These are phyloP conservation scores for Komagataella kurtzmanii DNA, from an alignment of 805 yeast species.

Conservation along the genomic window DNA sequence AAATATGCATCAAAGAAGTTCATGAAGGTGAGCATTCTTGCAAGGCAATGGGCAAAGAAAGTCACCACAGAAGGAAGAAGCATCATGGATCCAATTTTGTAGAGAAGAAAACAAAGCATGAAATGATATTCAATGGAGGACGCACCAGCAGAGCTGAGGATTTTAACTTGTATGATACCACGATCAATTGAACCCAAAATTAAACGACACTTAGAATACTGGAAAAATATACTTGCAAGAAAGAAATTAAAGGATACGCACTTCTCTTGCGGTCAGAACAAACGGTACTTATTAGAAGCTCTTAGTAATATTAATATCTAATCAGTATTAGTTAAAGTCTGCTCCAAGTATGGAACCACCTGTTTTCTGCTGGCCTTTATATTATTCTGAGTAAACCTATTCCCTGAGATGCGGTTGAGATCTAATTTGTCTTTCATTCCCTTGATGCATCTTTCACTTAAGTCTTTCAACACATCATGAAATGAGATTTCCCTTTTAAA, in stretches of 20 bases:
- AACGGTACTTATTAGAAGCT: neutral
- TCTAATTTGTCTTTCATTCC: conserved; percentile 12
- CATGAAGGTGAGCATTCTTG: conserved; percentile 71
- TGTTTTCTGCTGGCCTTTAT: conserved; percentile 68
- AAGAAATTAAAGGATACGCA: neutral
- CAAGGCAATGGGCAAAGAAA: conserved; percentile 75
- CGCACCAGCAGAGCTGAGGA: neutral
- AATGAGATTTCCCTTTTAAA: conserved; percentile 33
- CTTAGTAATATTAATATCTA: neutral
- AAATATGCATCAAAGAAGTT: conserved; percentile 85
- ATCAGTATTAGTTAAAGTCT: neutral
- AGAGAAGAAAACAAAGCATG: neutral
- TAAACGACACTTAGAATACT: neutral
- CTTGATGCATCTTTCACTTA: conserved; percentile 7
- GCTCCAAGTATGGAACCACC: conserved; percentile 52
- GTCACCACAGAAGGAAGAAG: conserved; percentile 30
- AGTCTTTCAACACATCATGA: conserved; percentile 4
- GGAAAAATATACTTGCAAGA: neutral
- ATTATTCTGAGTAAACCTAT: conserved; percentile 20
- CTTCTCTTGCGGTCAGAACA: neutral
- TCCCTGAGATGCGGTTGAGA: conserved; percentile 7
- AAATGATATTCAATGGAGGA: neutral
- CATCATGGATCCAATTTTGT: conserved; percentile 21
- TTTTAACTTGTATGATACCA: neutral
- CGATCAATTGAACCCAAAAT: neutral